Evolutionary conservation across 225 moss, liverwort and hornwort genomes (phyloP).

Genomic region (Polytrichum commune): DNA sequence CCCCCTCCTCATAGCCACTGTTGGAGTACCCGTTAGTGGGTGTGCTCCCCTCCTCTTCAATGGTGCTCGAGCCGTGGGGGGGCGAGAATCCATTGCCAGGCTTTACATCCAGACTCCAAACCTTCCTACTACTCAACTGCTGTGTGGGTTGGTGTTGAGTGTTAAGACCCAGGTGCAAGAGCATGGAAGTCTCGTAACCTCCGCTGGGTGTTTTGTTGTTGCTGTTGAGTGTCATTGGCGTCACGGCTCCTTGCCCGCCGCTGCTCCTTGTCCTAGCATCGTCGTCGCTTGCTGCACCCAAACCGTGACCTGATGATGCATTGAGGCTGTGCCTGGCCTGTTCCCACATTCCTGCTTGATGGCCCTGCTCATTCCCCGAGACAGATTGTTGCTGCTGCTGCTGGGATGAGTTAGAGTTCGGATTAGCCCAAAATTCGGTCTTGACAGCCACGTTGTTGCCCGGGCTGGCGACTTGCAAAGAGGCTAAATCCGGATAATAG

Average conservation of each 20-base stretch:
- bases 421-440: constrained; percentile 17
- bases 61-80: constrained; percentile 52
- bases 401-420: constrained; percentile 1
- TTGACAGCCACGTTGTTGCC: constrained; percentile 6
- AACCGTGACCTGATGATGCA: constrained; percentile 1
- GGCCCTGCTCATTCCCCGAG: not conserved
- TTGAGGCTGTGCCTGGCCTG: constrained; percentile 5
- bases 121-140: constrained; percentile 22
- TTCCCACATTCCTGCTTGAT: constrained; percentile 14
- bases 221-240: too few relatives aligned
- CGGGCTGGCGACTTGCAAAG: constrained; percentile 5
- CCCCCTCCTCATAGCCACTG: constrained; percentile 47
- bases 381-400: not conserved
- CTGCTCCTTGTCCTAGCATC: constrained; percentile 1
- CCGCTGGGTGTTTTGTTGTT: constrained; percentile 2
- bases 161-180: constrained; percentile 39
- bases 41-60: constrained; percentile 59
- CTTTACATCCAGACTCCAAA: constrained; percentile 12
- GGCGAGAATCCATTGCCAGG: constrained; percentile 31
- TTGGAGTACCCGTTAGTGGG: constrained; percentile 55
- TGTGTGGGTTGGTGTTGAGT: constrained; percentile 10
- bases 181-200: constrained; percentile 27
- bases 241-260: too few relatives aligned
- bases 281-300: not conserved
- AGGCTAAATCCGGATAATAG: constrained; percentile 10